Conservation (phyloP, 2,329 filamentous ascomycete species). For the Beauveria asiatica region DNA sequence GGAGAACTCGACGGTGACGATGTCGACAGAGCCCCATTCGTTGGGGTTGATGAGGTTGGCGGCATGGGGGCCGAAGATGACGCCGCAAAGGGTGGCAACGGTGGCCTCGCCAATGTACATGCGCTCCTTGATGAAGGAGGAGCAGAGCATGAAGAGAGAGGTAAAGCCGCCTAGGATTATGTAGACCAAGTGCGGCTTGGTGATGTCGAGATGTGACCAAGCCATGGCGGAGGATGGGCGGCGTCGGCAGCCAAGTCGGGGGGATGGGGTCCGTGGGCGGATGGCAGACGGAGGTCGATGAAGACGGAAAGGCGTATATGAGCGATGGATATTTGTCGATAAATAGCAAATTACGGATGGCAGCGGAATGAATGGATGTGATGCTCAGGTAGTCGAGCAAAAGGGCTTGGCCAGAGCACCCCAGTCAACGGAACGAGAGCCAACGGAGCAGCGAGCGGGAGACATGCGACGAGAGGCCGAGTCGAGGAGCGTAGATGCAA, state of each 20-base stretch:
- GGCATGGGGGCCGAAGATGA: constrained; percentile 82
- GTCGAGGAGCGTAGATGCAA: not conserved
- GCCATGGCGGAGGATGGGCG: constrained; percentile 45
- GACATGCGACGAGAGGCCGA: constrained; percentile 9
- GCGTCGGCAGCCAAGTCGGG: not conserved
- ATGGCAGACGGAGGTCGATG: not conserved
- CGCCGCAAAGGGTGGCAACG: constrained; percentile 77
- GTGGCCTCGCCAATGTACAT: constrained; percentile 98
- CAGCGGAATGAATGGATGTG: not conserved
- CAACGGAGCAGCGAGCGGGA: not conserved
- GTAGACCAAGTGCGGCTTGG: constrained; percentile 94
- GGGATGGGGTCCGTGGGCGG: not conserved
- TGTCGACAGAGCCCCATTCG: constrained; percentile 75
- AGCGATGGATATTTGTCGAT: not conserved
- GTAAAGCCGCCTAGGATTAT: constrained; percentile 98
- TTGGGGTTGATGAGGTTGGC: constrained; percentile 70
- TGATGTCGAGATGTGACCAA: constrained; percentile 76
- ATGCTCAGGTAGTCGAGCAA: not conserved
- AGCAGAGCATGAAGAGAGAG: constrained; percentile 95
- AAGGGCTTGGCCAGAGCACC: constrained; percentile 8
- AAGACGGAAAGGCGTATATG: not conserved
- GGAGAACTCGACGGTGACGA: constrained; percentile 82
- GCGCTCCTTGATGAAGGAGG: constrained; percentile 94
- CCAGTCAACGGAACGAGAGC: constrained; percentile 11
- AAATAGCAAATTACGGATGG: not conserved